Base-by-base conservation (phyloP, 1,284 basidiomycete species). In the Apiotrichum domesticum region DNA sequence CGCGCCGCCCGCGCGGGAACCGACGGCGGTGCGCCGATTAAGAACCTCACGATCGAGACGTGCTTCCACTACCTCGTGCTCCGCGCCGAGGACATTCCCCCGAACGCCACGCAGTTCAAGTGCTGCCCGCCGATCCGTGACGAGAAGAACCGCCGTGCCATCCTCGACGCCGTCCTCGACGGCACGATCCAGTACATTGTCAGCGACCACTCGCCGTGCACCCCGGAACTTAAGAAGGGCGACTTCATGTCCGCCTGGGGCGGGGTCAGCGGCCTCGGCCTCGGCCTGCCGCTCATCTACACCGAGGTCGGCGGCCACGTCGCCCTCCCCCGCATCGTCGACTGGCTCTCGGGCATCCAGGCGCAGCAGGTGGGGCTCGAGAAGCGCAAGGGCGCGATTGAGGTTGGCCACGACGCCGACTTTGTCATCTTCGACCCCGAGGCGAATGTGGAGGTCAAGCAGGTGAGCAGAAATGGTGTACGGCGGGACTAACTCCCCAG, bases 41-140 rank as follows among this genome's bases (percentile, higher is more conserved):
- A 40, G 34, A 85, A 85, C 42, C 78, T 94, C 52, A 90, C 90
- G 0, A 88, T 91, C 55, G 93, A 96, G 78, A 96, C 93, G 0
- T 95, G 91, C 76, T 94, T 93, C 78, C 92, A 96, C 77, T 96
- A 96, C 77, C 83, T 95, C 40, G 84, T 84, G 9, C 63, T 79
- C 3, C 62, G 61, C 39, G 65, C 73, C 6, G 77, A 77, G 57
- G 66, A 69, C 21, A 75, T 80, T 51, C 90, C 88, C 5, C 74
- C 81, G 57, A 86, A 68, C 48, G 67, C 68, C 6, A 75, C 73
- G 8, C 65, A 72, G 55, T 72, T 66, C 82, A 96, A 97, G 73
- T 96, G 93, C 71, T 94, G 90, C 75, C 93, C 93, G n/a, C 93
- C 93, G 3, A 88, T 97, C 62, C 84, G 93, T 45, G 82, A 84